phyloP scores from a whole-genome alignment of 2,329 filamentous ascomycete genomes.

The Leptosphaerulina australis region DNA sequence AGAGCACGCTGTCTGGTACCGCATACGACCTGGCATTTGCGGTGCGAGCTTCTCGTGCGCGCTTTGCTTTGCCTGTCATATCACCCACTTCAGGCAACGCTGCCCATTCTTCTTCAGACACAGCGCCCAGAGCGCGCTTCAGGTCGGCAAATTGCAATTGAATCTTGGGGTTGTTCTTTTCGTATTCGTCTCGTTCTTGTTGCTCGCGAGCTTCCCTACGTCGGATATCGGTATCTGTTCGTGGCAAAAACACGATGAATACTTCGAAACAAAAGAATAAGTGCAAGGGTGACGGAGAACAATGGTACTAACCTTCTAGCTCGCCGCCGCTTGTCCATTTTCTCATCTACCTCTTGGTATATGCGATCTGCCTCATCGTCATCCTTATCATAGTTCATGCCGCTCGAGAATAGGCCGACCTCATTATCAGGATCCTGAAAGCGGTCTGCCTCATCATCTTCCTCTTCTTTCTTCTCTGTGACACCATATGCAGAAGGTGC shows the following conservation, averaged over 20 bases:
- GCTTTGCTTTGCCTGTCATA: constrained; percentile 89
- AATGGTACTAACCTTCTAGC: constrained; percentile 76
- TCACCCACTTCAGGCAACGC: constrained; percentile 95
- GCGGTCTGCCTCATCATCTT: constrained; percentile 74
- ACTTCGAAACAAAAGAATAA: constrained; percentile 44
- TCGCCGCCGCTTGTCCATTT: constrained; percentile 90
- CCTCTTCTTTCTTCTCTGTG: constrained; percentile 70
- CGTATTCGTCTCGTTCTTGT: constrained; percentile 91
- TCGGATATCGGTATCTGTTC: constrained; percentile 78
- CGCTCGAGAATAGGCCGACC: constrained; percentile 90
- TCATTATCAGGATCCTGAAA: constrained; percentile 98
- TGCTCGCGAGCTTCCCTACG: constrained; percentile 91
- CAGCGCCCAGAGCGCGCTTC: constrained; percentile 84
- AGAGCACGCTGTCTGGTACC: constrained; percentile 93
- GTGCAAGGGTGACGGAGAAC: constrained; percentile 29
- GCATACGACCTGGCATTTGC: constrained; percentile 76
- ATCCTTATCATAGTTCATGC: constrained; percentile 88
- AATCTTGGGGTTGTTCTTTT: constrained; percentile 97
- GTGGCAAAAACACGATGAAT: constrained; percentile 72
- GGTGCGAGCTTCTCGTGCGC: constrained; percentile 82
- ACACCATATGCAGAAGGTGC: constrained; percentile 76
- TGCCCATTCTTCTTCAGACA: constrained; percentile 96
- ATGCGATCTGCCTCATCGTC: constrained; percentile 98
- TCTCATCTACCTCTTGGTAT: constrained; percentile 94
- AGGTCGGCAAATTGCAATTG: constrained; percentile 96